Conservation (phyloP, 2,329 filamentous ascomycete genomes). For the Apiospora rasikravindrae region DNA sequence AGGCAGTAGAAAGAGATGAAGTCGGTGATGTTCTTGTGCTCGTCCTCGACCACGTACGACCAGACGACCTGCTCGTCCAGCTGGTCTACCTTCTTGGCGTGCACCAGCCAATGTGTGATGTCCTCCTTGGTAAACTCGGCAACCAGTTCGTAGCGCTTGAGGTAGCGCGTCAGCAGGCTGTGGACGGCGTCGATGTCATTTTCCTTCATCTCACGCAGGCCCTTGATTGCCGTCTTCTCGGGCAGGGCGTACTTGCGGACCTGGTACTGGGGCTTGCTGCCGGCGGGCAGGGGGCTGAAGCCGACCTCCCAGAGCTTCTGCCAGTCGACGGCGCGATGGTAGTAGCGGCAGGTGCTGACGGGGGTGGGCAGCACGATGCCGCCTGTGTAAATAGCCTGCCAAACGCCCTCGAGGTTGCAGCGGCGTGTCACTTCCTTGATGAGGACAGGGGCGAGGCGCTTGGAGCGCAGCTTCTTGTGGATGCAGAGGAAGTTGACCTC, state of each 20-base stretch:
- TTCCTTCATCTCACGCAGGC: constrained; percentile 79
- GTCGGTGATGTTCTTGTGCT: constrained; percentile 85
- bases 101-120: constrained; percentile 84
- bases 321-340: constrained; percentile 93
- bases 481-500: constrained; percentile 99
- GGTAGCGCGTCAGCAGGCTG: constrained; percentile 76
- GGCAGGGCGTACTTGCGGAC: constrained; percentile 86
- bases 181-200: constrained; percentile 80
- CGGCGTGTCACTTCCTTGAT: constrained; percentile 97
- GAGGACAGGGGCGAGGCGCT: constrained; percentile 88
- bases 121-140: constrained; percentile 83
- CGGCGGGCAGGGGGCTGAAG: constrained; percentile 85
- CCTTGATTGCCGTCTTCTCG: constrained; percentile 71
- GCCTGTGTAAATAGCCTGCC: constrained; percentile 91
- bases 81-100: constrained; percentile 62
- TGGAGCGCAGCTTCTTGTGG: constrained; percentile 95
- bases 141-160: constrained; percentile 80
- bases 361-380: constrained; percentile 91
- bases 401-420: constrained; percentile 85
- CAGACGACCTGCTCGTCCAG: constrained; percentile 83
- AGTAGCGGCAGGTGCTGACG: constrained; percentile 93
- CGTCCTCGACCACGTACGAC: constrained; percentile 85
- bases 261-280: constrained; percentile 85
- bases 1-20: constrained; percentile 98
- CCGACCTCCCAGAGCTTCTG: constrained; percentile 93